Evolutionary conservation across 805 yeast genomes (phyloP).

Genomic region (Candida endomychidarum): DNA sequence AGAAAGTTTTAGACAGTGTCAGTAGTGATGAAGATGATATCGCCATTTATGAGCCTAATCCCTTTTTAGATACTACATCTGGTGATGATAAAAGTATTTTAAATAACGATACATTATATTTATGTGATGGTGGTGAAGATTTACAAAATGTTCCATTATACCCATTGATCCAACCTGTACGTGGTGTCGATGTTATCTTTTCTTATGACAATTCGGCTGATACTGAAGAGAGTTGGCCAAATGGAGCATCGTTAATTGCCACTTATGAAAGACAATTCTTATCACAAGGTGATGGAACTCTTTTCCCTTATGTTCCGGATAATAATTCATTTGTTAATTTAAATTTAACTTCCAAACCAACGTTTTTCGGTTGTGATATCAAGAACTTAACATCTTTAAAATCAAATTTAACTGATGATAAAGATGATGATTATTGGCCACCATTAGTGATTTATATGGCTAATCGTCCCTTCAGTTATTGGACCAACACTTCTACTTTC

Average conservation of each 20-base stretch:
- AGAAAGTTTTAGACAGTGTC: constrained; percentile 29
- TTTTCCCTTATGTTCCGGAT: constrained; percentile 83
- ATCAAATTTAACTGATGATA: constrained; percentile 11
- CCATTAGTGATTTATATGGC: constrained; percentile 81
- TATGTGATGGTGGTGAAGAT: constrained; percentile 46
- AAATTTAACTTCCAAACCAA: constrained; percentile 67
- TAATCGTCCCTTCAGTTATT: constrained; percentile 63
- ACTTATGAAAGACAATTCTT: constrained; percentile 38
- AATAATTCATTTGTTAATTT: constrained; percentile 53
- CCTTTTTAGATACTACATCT: constrained; percentile 46
- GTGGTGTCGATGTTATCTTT: constrained; percentile 37
- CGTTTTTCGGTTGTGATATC: constrained; percentile 82
- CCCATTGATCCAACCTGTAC: constrained; percentile 35
- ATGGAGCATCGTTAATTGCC: constrained; percentile 33
- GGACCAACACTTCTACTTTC: constrained; percentile 73
- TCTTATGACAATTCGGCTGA: constrained; percentile 41
- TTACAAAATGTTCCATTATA: constrained; percentile 36
- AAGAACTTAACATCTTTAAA: constrained; percentile 54
- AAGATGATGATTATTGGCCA: constrained; percentile 40
- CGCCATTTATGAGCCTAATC: constrained; percentile 73
- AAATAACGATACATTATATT: constrained; percentile 25
- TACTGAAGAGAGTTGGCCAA: constrained; percentile 34
- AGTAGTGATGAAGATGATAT: constrained; percentile 59
- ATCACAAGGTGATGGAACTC: constrained; percentile 52
- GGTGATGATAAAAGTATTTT: constrained; percentile 21